phyloP scores from a whole-genome alignment of 2,329 filamentous ascomycete species.

The Endothia cerciana region DNA sequence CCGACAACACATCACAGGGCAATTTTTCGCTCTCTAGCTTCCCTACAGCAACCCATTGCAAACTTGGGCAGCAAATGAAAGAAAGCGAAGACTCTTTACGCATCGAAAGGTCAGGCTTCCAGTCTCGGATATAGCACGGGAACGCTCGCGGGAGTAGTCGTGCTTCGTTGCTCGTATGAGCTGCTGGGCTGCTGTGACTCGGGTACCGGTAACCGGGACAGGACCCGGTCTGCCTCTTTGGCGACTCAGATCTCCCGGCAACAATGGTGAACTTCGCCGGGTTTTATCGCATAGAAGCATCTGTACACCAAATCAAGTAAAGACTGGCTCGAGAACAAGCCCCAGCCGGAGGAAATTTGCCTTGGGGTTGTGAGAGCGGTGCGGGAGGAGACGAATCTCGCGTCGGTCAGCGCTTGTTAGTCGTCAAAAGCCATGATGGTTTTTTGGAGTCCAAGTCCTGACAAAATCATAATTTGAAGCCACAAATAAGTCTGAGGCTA shows the following conservation, averaged over 20 bases:
- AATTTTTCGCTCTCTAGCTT: slow-evolving; percentile 1
- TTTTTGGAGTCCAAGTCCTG: background rate
- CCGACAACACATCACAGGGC: slow-evolving; percentile 5
- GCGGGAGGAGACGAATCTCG: background rate
- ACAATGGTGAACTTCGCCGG: background rate
- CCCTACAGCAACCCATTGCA: background rate
- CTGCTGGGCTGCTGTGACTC: background rate
- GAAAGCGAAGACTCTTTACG: background rate
- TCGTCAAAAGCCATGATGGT: background rate
- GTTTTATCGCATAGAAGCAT: background rate
- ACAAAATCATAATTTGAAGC: background rate
- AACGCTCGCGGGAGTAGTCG: background rate
- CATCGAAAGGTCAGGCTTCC: background rate
- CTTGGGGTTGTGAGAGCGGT: background rate
- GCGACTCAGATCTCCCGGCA: background rate
- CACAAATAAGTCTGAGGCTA: background rate
- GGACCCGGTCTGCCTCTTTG: background rate
- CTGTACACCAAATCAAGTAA: background rate
- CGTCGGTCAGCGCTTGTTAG: background rate
- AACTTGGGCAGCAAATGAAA: background rate
- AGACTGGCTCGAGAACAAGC: background rate
- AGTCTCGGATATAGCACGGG: slow-evolving; percentile 11
- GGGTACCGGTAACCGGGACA: background rate
- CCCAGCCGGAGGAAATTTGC: background rate
- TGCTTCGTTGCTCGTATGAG: slow-evolving; percentile 5